Base-by-base conservation (phyloP, 1,139 yeast species). In the Hansenula lynferdii region DNA sequence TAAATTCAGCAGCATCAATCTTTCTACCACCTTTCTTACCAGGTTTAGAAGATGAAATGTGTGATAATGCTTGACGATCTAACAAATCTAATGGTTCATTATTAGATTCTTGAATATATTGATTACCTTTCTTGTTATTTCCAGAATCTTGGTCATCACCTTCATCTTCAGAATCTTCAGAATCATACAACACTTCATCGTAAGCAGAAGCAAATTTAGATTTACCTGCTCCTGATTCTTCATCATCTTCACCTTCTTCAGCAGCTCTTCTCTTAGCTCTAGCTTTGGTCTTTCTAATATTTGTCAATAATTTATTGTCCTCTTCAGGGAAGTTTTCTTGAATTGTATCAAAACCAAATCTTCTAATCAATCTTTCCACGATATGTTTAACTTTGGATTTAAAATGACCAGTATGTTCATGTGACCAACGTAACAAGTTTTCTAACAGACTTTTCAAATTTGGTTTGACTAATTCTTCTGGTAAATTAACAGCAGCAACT, bases 351-450 rank as follows among this genome's bases (percentile, higher is more conserved):
- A 77, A 75, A 15, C 98, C 97, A 57, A 86, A 89, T 56, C 89
- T 81, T 61, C 98, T 78, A 40, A 92, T 77, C 55, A 92, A 69
- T 56, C 98, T 77, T 69, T 92, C 98, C 46, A 92, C 70, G 44
- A 92, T 84, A 56, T 92, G 97, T 66, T 87, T 87, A 31, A 92
- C 94, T 62, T 86, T 90, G 22, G 89, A 76, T 60, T 86, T 87
- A 72, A 94, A 90, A 57, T 89, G 96, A 30, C 95, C 95, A 55
- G 86, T 86, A 64, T 90, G 97, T 60, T 89, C 97, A 60, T 87
- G 95, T 31, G 96, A 86, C 95, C 97, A 90, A 49, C 80, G 80
- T 75, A 92, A 71, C 53, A 92, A 71, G 53, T 85, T 82, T 28
- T 74, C 69, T 41, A 92, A 69, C 40, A 92, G 65, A 19, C 75